Base-by-base conservation (phyloP, 1,139 yeast genomes). In the Geotrichum candidum region DNA sequence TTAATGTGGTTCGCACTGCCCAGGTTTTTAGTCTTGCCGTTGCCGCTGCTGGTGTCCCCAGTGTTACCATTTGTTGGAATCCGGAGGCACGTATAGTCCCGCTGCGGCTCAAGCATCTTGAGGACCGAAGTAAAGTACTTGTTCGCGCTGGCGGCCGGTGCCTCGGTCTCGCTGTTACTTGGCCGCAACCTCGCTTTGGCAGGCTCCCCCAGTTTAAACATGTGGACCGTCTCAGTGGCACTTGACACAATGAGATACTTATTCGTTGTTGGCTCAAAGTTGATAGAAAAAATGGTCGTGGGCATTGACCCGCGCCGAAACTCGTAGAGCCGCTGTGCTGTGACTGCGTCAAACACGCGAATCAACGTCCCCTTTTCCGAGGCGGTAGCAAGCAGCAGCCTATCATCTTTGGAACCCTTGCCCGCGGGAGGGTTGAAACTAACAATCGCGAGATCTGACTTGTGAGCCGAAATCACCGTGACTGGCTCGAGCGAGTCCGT, bases 291-390 rank as follows among this genome's bases (percentile, higher is more conserved):
- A 15, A 94, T 90, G 69, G 82, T 86, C 6, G 98, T 88, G 2
- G 96, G 96, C 72, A 92, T 92, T 0, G 97, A 89, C 1, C 99
- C 99, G 71, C 98, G 81, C 68, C 99, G 81, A 74, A 94, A 92
- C 73, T 94, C 98, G 71, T 84, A 90, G 58, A 92, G 76, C 70
- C 91, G 90, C 29, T 84, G 81, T 0, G 97, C 98, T 0, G 89
- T 83, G 35, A 87, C 88, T 0, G 90, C 90, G 15, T 86, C 81
- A 70, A 94, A 94, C 1, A 94, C 90, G 63, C 99, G 79, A 1
- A 94, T 85, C 54, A 94, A 90, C 0, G 99, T 94, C 3, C 99
- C 99, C 72, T 91, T 91, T 67, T 90, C 96, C 23, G 97, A 89
- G 0, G 98, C 97, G 0, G 98, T 91, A 0, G 97, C 97, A 58